phyloP scores from a whole-genome alignment of 306 rosid genomes.

The Canavalia gladiata region DNA sequence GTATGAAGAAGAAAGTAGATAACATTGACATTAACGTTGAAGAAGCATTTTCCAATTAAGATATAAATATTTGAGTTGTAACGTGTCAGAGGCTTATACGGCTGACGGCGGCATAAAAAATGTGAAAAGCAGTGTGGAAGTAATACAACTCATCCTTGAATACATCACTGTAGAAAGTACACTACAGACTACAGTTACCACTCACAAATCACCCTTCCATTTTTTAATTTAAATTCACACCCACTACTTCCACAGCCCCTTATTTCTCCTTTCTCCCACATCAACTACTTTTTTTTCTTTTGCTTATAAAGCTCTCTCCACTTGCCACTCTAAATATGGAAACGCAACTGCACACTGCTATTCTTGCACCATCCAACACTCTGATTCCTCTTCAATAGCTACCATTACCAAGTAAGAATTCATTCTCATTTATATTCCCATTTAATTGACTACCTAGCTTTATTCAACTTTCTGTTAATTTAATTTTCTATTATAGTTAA shows the following conservation, averaged over 20 bases:
- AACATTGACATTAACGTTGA: too few relatives aligned
- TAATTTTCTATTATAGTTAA: neutral
- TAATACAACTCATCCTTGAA: slow-evolving; percentile 28
- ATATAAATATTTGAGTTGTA: slow-evolving; percentile 8
- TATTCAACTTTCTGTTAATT: slow-evolving; percentile 1
- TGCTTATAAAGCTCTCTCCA: slow-evolving; percentile 16
- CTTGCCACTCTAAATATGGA: slow-evolving; percentile 13
- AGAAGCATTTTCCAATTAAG: too few relatives aligned
- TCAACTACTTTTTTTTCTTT: neutral
- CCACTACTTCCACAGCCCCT: too few relatives aligned
- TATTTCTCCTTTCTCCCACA: slow-evolving; percentile 13
- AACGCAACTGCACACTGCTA: neutral
- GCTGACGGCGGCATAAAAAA: slow-evolving; percentile 53
- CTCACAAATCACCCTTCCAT: slow-evolving; percentile 33
- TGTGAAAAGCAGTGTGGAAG: slow-evolving; percentile 14
- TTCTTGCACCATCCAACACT: slow-evolving; percentile 38
- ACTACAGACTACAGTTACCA: slow-evolving; percentile 5
- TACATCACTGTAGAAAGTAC: slow-evolving; percentile 39
- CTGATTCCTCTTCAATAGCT: slow-evolving; percentile 3
- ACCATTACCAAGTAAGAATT: slow-evolving; percentile 48
- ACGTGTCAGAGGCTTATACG: slow-evolving; percentile 54
- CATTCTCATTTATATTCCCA: neutral
- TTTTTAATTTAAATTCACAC: slow-evolving; percentile 21
- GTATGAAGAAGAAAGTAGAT: too few relatives aligned
- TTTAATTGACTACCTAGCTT: neutral